Conservation (phyloP, 306 rosid genomes). For the Sicyos baderoa region DNA sequence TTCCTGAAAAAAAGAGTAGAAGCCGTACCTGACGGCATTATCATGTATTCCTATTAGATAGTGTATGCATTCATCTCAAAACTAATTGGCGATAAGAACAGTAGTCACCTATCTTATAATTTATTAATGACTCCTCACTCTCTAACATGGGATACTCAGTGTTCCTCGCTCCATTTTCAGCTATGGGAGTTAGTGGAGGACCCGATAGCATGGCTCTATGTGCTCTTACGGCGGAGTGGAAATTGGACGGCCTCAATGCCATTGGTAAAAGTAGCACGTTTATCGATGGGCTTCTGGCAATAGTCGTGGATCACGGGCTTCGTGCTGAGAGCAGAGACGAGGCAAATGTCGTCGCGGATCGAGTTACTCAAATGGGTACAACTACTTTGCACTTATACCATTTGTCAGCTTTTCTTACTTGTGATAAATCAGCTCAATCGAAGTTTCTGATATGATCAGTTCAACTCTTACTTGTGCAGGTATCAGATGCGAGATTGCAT, state of each 20-base stretch:
- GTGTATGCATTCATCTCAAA: too few relatives aligned
- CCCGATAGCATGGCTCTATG: conserved; percentile 87
- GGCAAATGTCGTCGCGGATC: conserved; percentile 46
- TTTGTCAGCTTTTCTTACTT: conserved; percentile 18
- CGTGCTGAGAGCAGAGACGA: conserved; percentile 85
- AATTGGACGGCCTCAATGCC: conserved; percentile 39
- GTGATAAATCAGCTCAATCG: conserved; percentile 9
- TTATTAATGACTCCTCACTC: too few relatives aligned
- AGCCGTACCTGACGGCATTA: too few relatives aligned
- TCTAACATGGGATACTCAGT: too few relatives aligned
- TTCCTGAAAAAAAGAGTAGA: neutral
- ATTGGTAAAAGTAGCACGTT: conserved; percentile 34
- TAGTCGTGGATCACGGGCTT: conserved; percentile 80
- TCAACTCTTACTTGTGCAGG: conserved; percentile 40
- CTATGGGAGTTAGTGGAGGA: conserved; percentile 98
- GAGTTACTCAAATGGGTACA: conserved; percentile 67
- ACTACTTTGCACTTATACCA: conserved; percentile 3
- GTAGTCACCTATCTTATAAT: too few relatives aligned
- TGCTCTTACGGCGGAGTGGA: conserved; percentile 71
- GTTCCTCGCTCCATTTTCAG: conserved; percentile 29
- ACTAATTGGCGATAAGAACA: too few relatives aligned
- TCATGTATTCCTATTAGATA: too few relatives aligned
- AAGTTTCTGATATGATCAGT: conserved; percentile 15
- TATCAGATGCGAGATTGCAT: conserved; percentile 57
- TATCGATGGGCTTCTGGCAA: conserved; percentile 64